Percentiles rank a stretch among this genome's conserved stretches.
Evolutionary conservation across 805 yeast species (phyloP).

Genomic region (Saccharomycopsis vini): DNA sequence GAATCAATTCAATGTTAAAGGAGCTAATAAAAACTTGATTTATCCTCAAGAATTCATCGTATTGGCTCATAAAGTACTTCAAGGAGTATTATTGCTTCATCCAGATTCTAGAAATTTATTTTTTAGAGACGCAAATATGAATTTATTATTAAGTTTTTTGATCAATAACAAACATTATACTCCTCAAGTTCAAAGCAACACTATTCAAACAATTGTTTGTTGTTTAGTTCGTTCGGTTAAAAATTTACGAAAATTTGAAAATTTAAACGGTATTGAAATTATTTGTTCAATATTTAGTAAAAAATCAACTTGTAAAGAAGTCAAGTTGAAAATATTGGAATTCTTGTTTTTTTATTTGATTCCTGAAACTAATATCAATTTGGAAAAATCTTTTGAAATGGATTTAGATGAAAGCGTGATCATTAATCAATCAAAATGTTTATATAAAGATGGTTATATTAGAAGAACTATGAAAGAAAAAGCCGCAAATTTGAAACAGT

Average conservation of each 20-base stretch:
- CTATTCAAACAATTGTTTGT: slow-evolving; percentile 49
- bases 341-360: slow-evolving; percentile 59
- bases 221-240: slow-evolving; percentile 46
- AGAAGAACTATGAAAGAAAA: slow-evolving; percentile 38
- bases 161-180: slow-evolving; percentile 15
- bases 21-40: slow-evolving; percentile 15
- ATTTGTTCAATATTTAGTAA: slow-evolving; percentile 39
- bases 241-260: slow-evolving; percentile 54
- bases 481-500: slow-evolving; percentile 32
- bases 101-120: slow-evolving; percentile 45
- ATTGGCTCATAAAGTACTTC: slow-evolving; percentile 34
- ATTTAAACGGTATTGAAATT: slow-evolving; percentile 42
- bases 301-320: slow-evolving; percentile 36
- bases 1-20: slow-evolving; percentile 20
- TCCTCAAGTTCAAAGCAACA: slow-evolving; percentile 27
- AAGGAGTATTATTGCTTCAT: slow-evolving; percentile 55
- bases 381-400: slow-evolving; percentile 16
- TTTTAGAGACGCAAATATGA: slow-evolving; percentile 33
- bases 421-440: slow-evolving; percentile 14
- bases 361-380: slow-evolving; percentile 39
- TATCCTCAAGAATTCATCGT: slow-evolving; percentile 20
- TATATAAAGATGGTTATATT: slow-evolving; percentile 22
- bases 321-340: slow-evolving; percentile 58
- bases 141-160: slow-evolving; percentile 11
- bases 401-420: slow-evolving; percentile 17